Evolutionary conservation across 345 rosid genomes (phyloP), one percentile per base, ranked within the genome.

Genomic region (rapeseed (Brassica napus)): DNA sequence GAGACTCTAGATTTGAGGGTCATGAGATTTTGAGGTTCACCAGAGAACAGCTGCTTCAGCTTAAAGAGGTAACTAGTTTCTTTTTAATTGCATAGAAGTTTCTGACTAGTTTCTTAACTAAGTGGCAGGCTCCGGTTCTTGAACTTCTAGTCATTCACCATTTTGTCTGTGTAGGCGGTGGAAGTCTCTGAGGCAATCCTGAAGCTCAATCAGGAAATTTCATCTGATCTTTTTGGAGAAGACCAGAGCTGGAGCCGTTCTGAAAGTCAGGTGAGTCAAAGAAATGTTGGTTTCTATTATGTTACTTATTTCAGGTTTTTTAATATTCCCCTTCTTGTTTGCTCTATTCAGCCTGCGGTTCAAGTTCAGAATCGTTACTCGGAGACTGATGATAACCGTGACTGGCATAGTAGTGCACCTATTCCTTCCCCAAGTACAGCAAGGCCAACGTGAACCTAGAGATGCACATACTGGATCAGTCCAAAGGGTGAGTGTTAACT

Each of bases 31-130:
- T 94, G 78, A 83, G 76, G 39, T 92, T 86, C 83, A 82, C 91
- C 16, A 77, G 88, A 69, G 92, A 94, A 21, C 94, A 90, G 79
- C 86, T 94, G 44, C 81, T 91, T 75, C 89, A 91, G 80, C 86
- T 89, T 8, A 83, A 79, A 75, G 93, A 91, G 91, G 97, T 90
- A 69, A 71, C 65, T 3, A 15, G 1, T 21, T 28, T 11, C 15
- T 44, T 44, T 44, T 3, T 4, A 12, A 11, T 44, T 44, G 54
- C 15, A 11, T 44, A 10, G 52, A 11, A 4, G 6, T 44, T 60
- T 68, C 12, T 16, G 5, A 5, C 5, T 4, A 23, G 58, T 39
- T n/a, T n/a, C n/a, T n/a, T 14, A 30, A 6, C 21, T 61, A 31
- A 60, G 8, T n/a, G n/a, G n/a, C n/a, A n/a, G n/a, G n/a, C n/a